phyloP scores from a whole-genome alignment of 2,329 filamentous ascomycete species.

The Penicillium sp. region DNA sequence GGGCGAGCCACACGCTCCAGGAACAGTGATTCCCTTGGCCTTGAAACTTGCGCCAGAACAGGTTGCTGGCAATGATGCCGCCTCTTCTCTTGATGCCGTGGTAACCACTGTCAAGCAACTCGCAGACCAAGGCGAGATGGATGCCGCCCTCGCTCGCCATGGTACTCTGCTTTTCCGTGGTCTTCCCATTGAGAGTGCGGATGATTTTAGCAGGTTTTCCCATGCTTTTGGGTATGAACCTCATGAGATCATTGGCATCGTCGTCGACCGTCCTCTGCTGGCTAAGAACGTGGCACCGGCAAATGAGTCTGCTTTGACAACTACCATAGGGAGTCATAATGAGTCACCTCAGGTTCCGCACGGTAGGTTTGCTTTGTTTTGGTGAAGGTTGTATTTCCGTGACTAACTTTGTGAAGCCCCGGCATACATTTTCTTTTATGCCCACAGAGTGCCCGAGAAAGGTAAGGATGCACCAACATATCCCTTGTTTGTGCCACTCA shows the following conservation, averaged over 20 bases:
- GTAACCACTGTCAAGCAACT: slow-evolving; percentile 34
- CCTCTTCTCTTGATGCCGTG: slow-evolving; percentile 29
- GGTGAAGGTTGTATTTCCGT: neutral
- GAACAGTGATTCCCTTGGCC: slow-evolving; percentile 39
- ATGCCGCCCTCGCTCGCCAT: slow-evolving; percentile 43
- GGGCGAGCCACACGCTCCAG: slow-evolving; percentile 35
- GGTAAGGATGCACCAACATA: too few relatives aligned
- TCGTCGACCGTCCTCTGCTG: slow-evolving; percentile 43
- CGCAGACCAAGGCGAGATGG: slow-evolving; percentile 27
- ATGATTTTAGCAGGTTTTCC: slow-evolving; percentile 48
- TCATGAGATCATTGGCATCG: slow-evolving; percentile 51
- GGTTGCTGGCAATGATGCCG: slow-evolving; percentile 12
- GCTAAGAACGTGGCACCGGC: slow-evolving; percentile 46
- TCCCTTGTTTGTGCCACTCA: slow-evolving; percentile 18
- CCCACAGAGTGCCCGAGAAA: slow-evolving; percentile 27
- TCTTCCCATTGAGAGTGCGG: slow-evolving; percentile 43
- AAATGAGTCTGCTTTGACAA: slow-evolving; percentile 47
- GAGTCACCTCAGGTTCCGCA: slow-evolving; percentile 51
- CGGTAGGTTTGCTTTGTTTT: slow-evolving; percentile 14
- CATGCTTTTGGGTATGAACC: slow-evolving; percentile 48
- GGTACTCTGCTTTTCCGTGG: slow-evolving; percentile 47
- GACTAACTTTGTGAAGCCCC: slow-evolving; percentile 25
- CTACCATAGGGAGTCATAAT: slow-evolving; percentile 50
- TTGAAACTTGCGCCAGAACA: slow-evolving; percentile 27
- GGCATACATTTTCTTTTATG: slow-evolving; percentile 51